These are phyloP conservation scores for Paraphoma sp. DNA, from an alignment of 2,329 filamentous ascomycete genomes.

Conservation along the genomic window DNA sequence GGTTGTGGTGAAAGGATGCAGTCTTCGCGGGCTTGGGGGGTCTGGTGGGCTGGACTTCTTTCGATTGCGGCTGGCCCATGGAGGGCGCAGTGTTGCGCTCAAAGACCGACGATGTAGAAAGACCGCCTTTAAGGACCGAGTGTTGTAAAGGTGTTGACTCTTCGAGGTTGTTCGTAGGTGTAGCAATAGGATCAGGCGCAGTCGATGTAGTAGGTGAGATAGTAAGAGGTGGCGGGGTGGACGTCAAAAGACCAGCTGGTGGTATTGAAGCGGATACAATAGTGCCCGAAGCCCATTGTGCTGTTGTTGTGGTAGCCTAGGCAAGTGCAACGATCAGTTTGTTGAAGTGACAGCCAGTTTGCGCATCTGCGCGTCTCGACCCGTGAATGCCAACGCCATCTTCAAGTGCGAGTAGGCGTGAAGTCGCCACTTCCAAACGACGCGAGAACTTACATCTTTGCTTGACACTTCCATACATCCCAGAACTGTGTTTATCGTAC, in stretches of 20 bases:
- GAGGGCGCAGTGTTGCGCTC: not conserved
- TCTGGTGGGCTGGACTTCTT: not conserved
- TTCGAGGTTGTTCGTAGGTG: not conserved
- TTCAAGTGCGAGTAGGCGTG: not conserved
- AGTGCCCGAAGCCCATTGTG: not conserved
- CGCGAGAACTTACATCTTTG: not conserved
- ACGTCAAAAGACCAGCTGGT: not conserved
- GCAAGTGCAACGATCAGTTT: constrained; percentile 8
- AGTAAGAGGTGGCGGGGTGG: not conserved
- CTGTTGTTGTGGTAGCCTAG: constrained; percentile 1
- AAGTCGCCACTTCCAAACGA: not conserved
- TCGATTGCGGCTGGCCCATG: constrained; percentile 17
- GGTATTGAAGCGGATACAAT: not conserved
- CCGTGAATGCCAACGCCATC: not conserved
- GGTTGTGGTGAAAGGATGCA: not conserved
- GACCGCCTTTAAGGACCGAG: not conserved
- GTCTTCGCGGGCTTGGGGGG: not conserved
- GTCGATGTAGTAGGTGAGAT: not conserved
- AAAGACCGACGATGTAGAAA: not conserved
- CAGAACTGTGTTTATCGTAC: too few relatives aligned
- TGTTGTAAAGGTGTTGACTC: not conserved
- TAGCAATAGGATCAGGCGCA: not conserved
- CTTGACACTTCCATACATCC: not conserved
- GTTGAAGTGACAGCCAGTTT: constrained; percentile 8
- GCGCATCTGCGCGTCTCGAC: constrained; percentile 18